Evolutionary conservation across 345 rosid genomes (phyloP), one percentile per base, ranked within the genome.

Genomic region (Gossypium arboreum): DNA sequence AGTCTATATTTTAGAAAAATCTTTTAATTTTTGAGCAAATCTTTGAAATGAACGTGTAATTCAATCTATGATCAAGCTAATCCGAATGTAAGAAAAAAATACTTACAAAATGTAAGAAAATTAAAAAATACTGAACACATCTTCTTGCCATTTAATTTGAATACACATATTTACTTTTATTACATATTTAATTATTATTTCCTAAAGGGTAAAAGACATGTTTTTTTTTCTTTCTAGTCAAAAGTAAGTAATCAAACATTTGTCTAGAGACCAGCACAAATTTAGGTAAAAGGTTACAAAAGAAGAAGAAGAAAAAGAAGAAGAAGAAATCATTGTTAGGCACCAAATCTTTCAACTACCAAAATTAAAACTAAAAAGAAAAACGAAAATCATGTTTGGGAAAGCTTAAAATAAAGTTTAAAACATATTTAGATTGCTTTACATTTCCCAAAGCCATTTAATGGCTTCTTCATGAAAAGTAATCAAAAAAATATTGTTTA

Each of bases 261-360:
- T 50, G 13, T 55, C 72, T 50, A 68, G 44, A 50, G 54, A 68
- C 58, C 57, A 68, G 58, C 72, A 48, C 43, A 68, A 68, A 68
- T 50, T 8, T 50, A 48, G 57, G 58, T 68, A 25, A 13, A 50
- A 50, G 72, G 25, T 50, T 68, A 68, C 72, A 48, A 24, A 20
- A 50, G 25, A 48, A 68, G 43, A 50, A 43, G 50, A 24, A 24
- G 24, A 15, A n/a, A n/a, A n/a, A 48, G 13, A 20, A 68, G 50
- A 48, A 68, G 57, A 68, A 43, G 27, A 25, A 68, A 50, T 50
- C 12, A 56, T 18, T 15, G 48, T 68, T 25, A 50, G 56, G 72
- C 25, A 68, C 72, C 58, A 68, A 68, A 68, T 25, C 13, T 48
- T 50, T 17, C 58, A 68, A 50, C 72, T 68, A 68, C 69, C 67